Conservation (phyloP, 1,284 basidiomycete species). For the Fomitopsis palustris region DNA sequence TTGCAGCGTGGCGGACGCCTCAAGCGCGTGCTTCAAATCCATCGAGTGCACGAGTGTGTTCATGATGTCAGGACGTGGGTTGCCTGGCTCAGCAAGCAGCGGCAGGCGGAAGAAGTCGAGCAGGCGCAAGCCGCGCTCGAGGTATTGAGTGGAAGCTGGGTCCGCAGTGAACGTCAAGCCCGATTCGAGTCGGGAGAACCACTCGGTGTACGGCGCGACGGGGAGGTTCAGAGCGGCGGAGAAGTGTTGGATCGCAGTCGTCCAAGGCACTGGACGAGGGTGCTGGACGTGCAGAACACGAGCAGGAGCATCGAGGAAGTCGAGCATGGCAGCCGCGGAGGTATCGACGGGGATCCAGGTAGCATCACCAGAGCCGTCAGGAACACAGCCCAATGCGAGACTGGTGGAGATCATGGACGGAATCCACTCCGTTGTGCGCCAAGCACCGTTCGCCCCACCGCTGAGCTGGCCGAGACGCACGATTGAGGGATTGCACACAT, state of each 20-base stretch:
- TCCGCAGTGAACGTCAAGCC: neutral
- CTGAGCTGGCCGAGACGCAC: conserved; percentile 6
- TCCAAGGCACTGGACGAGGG: conserved; percentile 9
- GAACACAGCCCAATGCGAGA: conserved; percentile 3
- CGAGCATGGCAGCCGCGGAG: conserved; percentile 14
- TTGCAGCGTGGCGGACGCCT: neutral
- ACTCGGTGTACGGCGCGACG: conserved; percentile 14
- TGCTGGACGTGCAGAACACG: conserved; percentile 4
- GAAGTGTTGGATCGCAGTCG: conserved; percentile 8
- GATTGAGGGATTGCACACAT: neutral
- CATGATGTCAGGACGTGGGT: neutral
- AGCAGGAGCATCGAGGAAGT: conserved; percentile 11
- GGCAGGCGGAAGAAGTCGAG: conserved; percentile 8
- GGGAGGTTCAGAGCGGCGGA: conserved; percentile 10
- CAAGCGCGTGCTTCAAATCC: neutral
- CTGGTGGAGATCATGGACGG: conserved; percentile 3
- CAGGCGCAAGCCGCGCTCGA: conserved; percentile 3
- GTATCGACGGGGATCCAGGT: conserved; percentile 20
- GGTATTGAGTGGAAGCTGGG: neutral
- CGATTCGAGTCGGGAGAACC: conserved; percentile 12
- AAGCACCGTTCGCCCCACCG: conserved; percentile 4
- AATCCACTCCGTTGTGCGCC: conserved; percentile 6
- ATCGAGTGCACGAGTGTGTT: neutral
- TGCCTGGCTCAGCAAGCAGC: neutral
- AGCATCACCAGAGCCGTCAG: conserved; percentile 2